Base-by-base conservation (phyloP, 1,284 basidiomycete genomes). In the Rhodotorula sp. region DNA sequence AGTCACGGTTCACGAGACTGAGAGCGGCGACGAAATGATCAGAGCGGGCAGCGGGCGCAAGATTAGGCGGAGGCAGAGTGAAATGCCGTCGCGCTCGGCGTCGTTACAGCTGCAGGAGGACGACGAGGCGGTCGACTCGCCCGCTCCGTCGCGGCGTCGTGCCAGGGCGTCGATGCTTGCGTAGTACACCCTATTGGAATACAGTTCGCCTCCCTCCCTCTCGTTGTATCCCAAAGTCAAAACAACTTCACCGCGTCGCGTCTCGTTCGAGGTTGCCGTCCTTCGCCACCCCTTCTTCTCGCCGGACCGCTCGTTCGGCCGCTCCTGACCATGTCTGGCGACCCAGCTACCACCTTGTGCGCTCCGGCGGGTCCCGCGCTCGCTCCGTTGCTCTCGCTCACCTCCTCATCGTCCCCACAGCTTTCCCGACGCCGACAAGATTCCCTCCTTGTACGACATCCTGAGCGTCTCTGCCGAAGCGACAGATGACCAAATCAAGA, bases 361-460 rank as follows among this genome's bases (percentile, higher is more conserved):
- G 70, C 28, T 6, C 34, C 20, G 8, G 34, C 7, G 3, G 31
- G 4, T 15, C 20, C 10, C n/a, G 15, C 6, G 11, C 1, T 22
- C 26, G n/a, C 18, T 34, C 31, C 15, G 48, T n/a, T 24, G 26
- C 4, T 30, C 46, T 26, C 20, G 18, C 47, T 56, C 28, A 58
- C 15, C 37, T 30, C 22, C 15, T 16, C 4, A 34, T 22, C n/a
- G 13, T 48, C 31, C 55, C 16, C 48, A 20, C 64, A 71, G 70
- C 53, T 71, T 71, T 54, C 63, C 70, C 50, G 64, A 53, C 56
- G 28, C 26, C 28, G 63, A 65, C 59, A 57, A 63, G 57, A 63
- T 71, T 53, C 65, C 65, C 1, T 71, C 68, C 30, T 72, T 78
- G 10, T 78, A 78, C 66, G 60, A 62, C 18, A 68, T 68, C 1